phyloP scores from a whole-genome alignment of 192 early-diverging fungal genomes.

The Dispira parvispora region DNA sequence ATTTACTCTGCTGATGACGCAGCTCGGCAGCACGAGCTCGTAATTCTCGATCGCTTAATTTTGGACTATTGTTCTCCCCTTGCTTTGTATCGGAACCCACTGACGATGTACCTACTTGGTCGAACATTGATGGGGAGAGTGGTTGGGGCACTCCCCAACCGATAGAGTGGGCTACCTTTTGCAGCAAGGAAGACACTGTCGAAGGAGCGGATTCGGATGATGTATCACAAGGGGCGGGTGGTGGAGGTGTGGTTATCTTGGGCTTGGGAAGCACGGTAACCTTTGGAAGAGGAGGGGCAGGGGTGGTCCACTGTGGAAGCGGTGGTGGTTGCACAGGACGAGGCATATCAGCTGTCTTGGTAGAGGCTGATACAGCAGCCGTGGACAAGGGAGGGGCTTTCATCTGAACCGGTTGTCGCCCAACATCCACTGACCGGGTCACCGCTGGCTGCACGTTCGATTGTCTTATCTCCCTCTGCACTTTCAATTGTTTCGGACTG shows the following conservation, averaged over 20 bases:
- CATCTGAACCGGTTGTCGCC: background rate
- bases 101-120: background rate
- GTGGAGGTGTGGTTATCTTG: background rate
- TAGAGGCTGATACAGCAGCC: too few relatives aligned
- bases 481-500: conserved; percentile 13
- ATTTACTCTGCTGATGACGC: too few relatives aligned
- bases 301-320: background rate
- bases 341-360: background rate
- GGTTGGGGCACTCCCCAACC: background rate
- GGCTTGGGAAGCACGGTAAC: background rate
- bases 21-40: too few relatives aligned
- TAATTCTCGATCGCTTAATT: too few relatives aligned
- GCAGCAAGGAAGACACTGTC: background rate
- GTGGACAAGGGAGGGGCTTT: background rate
- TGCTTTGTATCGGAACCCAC: too few relatives aligned
- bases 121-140: background rate
- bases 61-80: too few relatives aligned
- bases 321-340: background rate
- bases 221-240: background rate
- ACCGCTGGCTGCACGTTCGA: conserved; percentile 13
- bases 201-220: background rate
- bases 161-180: background rate
- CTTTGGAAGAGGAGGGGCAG: background rate
- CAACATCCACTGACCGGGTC: conserved; percentile 9
- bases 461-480: conserved; percentile 14